Base-by-base conservation (phyloP, 805 yeast species). In the Suhomyces sp. region DNA sequence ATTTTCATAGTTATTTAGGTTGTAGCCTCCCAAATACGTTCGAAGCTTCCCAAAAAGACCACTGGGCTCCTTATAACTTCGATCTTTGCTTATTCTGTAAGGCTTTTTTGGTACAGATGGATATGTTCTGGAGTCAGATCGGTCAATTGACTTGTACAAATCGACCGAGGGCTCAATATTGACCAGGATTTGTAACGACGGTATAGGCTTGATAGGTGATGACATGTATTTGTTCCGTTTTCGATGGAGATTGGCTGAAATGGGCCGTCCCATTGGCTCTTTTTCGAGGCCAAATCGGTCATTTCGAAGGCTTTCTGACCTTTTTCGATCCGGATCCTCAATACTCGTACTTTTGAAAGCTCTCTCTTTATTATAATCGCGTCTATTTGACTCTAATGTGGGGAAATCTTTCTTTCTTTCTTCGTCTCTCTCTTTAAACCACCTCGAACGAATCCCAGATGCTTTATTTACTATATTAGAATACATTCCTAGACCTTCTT, bases 11-110 rank as follows among this genome's bases (percentile, higher is more conserved):
- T 48, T 51, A 6, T 56, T 55, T 31, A 62, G 50, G 46, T 45
- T 50, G 31, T 57, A 55, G 1, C 39, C 54, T 9, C 53, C 54
- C 35, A 61, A 49, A 43, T 57, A 57, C 4, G 47, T 48, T 31
- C 59, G 43, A 24, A 61, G 49, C 39, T 56, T 51, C 3, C 50
- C 53, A 51, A 15, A 56, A 9, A 21, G 37, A 8, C 47, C 47
- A 19, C n/a, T 19, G 22, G 41, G 22, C 13, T 19, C 22, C 19
- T 37, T 37, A 7, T 15, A 19, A 4, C 21, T 7, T 15, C 12
- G 17, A 4, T 35, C 21, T 19, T 37, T 37, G 22, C 21, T 17
- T 6, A 37, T 37, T 19, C 41, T 15, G 10, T 37, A n/a, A n/a
- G 35, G 21, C 41, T 37, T 17, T 15, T 35, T 35, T 35, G 20